Evolutionary conservation across 1,284 basidiomycete genomes (phyloP).

Genomic region (Hymenochaete sp.): DNA sequence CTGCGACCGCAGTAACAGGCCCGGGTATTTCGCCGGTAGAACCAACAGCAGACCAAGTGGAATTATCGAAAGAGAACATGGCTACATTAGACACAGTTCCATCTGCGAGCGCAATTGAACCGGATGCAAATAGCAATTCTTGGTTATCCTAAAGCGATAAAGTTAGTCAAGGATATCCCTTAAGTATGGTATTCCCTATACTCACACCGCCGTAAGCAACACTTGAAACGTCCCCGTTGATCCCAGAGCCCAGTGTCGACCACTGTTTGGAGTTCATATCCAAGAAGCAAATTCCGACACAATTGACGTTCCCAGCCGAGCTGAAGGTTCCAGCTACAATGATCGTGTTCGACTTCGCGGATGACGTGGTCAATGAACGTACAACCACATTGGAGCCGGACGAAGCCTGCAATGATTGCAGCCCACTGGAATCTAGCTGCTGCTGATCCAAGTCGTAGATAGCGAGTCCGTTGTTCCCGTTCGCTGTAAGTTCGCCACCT

Average conservation of each 20-base stretch:
- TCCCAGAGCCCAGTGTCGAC: conserved; percentile 73
- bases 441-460: conserved; percentile 64
- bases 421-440: conserved; percentile 49
- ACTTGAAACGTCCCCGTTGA: conserved; percentile 74
- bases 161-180: conserved; percentile 7
- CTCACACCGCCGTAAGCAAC: conserved; percentile 77
- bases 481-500: conserved; percentile 70
- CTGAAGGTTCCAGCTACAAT: conserved; percentile 84
- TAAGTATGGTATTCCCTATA: conserved; percentile 18
- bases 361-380: conserved; percentile 61
- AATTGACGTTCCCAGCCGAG: conserved; percentile 67
- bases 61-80: conserved; percentile 59
- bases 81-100: conserved; percentile 60
- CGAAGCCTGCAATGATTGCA: conserved; percentile 48
- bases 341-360: conserved; percentile 54
- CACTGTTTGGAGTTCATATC: conserved; percentile 65
- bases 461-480: conserved; percentile 54
- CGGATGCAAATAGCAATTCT: conserved; percentile 61
- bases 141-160: conserved; percentile 41
- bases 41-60: conserved; percentile 72
- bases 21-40: conserved; percentile 64
- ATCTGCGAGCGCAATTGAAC: conserved; percentile 61
- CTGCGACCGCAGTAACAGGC: conserved; percentile 81
- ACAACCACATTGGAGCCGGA: conserved; percentile 58
- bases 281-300: conserved; percentile 76